Percentiles rank a stretch among this genome's conserved stretches.
Evolutionary conservation across 192 early-diverging fungal genomes (phyloP).

Genomic region (Haplosporangium gracile): DNA sequence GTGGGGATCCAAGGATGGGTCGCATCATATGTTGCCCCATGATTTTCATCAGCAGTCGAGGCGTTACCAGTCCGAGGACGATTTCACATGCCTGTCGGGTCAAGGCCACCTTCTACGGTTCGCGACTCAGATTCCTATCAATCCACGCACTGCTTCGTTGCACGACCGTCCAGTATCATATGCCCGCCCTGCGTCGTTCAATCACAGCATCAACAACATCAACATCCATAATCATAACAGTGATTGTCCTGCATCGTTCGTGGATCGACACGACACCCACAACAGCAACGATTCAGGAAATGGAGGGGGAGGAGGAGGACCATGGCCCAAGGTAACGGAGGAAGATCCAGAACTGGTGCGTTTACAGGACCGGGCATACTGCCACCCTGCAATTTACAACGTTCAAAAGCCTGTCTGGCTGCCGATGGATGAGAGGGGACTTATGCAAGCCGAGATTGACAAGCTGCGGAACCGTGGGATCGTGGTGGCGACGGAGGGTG

Average conservation of each 20-base stretch:
- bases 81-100: neutral
- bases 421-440: constrained; percentile 59
- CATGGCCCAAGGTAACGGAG: neutral
- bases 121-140: neutral
- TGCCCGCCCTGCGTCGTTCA: neutral
- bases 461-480: constrained; percentile 46
- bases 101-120: neutral
- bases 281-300: neutral
- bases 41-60: neutral
- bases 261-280: neutral
- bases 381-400: constrained; percentile 56
- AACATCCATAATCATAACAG: neutral
- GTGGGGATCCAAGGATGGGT: neutral
- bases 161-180: neutral
- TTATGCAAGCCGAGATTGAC: constrained; percentile 52
- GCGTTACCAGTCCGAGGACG: neutral
- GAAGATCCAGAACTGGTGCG: constrained; percentile 18
- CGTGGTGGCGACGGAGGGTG: constrained; percentile 44
- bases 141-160: neutral
- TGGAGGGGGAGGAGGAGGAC: neutral
- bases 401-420: constrained; percentile 63
- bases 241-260: constrained; percentile 7
- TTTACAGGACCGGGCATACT: constrained; percentile 54
- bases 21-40: neutral
- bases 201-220: neutral